phyloP scores from a whole-genome alignment of 495 filamentous ascomycete genomes.

The Penicillium fimorum region DNA sequence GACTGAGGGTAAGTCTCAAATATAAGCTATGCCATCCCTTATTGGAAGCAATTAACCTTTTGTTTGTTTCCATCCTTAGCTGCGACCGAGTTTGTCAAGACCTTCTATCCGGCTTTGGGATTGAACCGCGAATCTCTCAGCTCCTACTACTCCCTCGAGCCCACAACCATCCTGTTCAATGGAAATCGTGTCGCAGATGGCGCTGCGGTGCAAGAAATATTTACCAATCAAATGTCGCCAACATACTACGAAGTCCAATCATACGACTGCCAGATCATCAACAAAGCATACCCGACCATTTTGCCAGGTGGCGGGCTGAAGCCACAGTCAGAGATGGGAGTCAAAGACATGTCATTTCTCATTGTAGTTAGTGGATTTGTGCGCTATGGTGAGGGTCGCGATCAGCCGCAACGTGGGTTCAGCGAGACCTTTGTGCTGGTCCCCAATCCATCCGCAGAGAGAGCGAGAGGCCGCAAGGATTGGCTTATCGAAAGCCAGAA shows the following conservation, averaged over 20 bases:
- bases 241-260: slow-evolving; percentile 62
- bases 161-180: slow-evolving; percentile 63
- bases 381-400: slow-evolving; percentile 54
- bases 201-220: slow-evolving; percentile 57
- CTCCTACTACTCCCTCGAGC: slow-evolving; percentile 55
- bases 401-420: slow-evolving; percentile 61
- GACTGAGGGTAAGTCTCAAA: slow-evolving; percentile 41
- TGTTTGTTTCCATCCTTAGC: slow-evolving; percentile 26
- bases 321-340: slow-evolving; percentile 30
- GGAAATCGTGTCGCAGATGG: slow-evolving; percentile 58
- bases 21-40: background rate
- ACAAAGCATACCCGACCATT: slow-evolving; percentile 55
- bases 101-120: slow-evolving; percentile 56
- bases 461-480: slow-evolving; percentile 45
- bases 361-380: slow-evolving; percentile 68
- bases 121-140: slow-evolving; percentile 50
- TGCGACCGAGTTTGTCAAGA: slow-evolving; percentile 51
- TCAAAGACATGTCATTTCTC: slow-evolving; percentile 65
- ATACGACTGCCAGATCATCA: slow-evolving; percentile 73
- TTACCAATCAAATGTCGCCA: slow-evolving; percentile 59
- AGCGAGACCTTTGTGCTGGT: slow-evolving; percentile 75
- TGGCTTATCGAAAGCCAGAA: slow-evolving; percentile 76
- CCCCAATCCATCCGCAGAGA: slow-evolving; percentile 63
- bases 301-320: slow-evolving; percentile 38
- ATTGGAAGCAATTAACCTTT: slow-evolving; percentile 7